Conservation (phyloP, 2,329 filamentous ascomycete species). For the Akanthomyces uredinophilus region DNA sequence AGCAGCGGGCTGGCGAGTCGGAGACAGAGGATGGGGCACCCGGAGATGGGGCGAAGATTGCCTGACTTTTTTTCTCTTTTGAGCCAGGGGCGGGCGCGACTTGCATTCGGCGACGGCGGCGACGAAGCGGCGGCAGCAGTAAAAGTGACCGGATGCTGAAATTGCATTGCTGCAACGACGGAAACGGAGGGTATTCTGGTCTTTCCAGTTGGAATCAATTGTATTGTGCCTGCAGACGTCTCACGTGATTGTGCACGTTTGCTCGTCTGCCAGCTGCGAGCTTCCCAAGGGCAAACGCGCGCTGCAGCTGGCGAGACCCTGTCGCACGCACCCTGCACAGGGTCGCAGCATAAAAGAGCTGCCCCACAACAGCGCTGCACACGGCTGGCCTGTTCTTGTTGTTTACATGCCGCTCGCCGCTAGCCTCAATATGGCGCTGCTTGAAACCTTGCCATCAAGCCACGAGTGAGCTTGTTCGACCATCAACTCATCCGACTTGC, state of each 20-base stretch:
- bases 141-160: not conserved
- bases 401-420: not conserved
- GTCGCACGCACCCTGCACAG: not conserved
- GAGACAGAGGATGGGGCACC: slow-evolving; percentile 1
- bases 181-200: not conserved
- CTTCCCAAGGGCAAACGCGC: not conserved
- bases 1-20: not conserved
- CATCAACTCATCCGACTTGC: slow-evolving; percentile 17
- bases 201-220: not conserved
- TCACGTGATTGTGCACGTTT: slow-evolving; percentile 10
- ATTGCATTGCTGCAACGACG: no score
- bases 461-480: not conserved
- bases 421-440: not conserved
- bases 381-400: not conserved
- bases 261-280: slow-evolving; percentile 2
- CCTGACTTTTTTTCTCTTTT: slow-evolving; percentile 9
- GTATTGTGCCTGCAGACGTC: no score
- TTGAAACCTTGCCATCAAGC: not conserved
- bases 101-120: not conserved
- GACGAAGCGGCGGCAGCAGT: not conserved
- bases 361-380: not conserved
- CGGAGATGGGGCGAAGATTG: slow-evolving; percentile 14
- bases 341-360: not conserved
- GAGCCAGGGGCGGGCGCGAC: slow-evolving; percentile 10
- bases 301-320: not conserved